Base-by-base conservation (phyloP, 345 rosid genomes). In the Theobroma cacao region DNA sequence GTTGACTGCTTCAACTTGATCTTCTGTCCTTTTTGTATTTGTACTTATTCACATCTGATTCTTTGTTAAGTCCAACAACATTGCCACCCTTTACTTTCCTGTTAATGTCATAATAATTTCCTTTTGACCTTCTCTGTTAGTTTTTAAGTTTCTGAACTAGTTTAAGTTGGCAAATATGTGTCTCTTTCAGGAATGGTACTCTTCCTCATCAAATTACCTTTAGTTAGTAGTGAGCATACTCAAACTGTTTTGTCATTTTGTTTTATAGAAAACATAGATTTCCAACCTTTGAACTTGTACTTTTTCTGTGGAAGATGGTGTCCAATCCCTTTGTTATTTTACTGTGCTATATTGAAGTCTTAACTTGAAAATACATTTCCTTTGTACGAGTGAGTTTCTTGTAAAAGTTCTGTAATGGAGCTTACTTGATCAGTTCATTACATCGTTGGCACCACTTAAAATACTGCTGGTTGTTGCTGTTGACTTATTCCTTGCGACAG, bases 391-490 rank as follows among this genome's bases (percentile, higher is more conserved):
- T 64, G 26, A 64, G 9, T 64, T 34, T 36, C 69, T 64, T 10
- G n/a, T 14, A 14, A 28, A 30, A 13, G 36, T 30, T 60, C 9
- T 13, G 1, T 20, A 10, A 82, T 82, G 85, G 67, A 62, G 53
- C 56, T 64, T 82, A 8, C 38, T 77, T 12, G 26, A 40, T 77
- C 41, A 77, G 65, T 85, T 85, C 50, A 9, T 79, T 2, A 71
- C 67, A 43, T 71, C 85, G 20, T 55, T 76, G 75, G 55, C 77
- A 75, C 85, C 85, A 0, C 78, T 84, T 62, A 77, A 80, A 65
- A 76, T 80, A 5, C 75, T 77, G 18, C 28, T 85, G 80, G 14
- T 78, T 67, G 64, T 79, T 31, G 79, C 47, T 14, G 56, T 80
- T 11, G 82, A 78, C n/a, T 62, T 68, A 1, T 68, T 73, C 4